Evolutionary conservation across 2,329 filamentous ascomycete species (phyloP).

Genomic region (Sordariomycetes sp.): DNA sequence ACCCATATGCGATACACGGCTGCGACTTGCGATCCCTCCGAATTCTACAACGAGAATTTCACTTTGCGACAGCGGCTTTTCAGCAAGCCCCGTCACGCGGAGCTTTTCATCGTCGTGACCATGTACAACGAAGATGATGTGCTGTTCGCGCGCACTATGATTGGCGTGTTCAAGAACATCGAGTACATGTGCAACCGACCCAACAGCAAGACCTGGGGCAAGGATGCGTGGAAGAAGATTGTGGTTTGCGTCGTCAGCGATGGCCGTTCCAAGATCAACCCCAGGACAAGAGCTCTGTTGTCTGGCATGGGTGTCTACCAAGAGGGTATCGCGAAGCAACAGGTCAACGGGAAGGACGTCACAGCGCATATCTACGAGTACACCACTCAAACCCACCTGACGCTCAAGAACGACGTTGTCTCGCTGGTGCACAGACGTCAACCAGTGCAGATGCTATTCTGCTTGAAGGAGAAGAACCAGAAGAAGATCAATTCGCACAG

Average conservation of each 20-base stretch:
- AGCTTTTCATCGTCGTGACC: conserved; percentile 91
- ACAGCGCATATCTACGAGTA: conserved; percentile 98
- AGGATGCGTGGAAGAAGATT: conserved; percentile 99
- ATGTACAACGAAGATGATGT: conserved; percentile 99
- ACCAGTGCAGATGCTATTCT: conserved; percentile 95
- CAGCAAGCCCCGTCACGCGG: conserved; percentile 83
- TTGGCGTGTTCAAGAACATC: conserved; percentile 96
- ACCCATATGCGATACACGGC: conserved; percentile 91
- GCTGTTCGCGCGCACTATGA: conserved; percentile 90
- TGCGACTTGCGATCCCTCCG: conserved; percentile 83
- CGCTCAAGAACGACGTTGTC: conserved; percentile 85
- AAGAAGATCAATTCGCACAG: conserved; percentile 99
- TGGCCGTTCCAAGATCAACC: conserved; percentile 93
- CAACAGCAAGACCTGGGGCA: conserved; percentile 95
- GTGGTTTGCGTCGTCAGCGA: conserved; percentile 97
- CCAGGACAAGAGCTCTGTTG: conserved; percentile 77
- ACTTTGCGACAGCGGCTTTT: conserved; percentile 87
- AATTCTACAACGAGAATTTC: conserved; percentile 84
- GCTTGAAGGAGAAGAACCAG: conserved; percentile 98
- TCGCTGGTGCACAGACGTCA: conserved; percentile 76
- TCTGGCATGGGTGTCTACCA: conserved; percentile 95
- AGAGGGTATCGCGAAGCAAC: conserved; percentile 96
- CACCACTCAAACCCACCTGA: conserved; percentile 76
- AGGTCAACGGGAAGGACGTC: conserved; percentile 93
- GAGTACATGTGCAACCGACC: conserved; percentile 94